phyloP scores from a whole-genome alignment of 345 rosid species.

The Citrus hindsii region DNA sequence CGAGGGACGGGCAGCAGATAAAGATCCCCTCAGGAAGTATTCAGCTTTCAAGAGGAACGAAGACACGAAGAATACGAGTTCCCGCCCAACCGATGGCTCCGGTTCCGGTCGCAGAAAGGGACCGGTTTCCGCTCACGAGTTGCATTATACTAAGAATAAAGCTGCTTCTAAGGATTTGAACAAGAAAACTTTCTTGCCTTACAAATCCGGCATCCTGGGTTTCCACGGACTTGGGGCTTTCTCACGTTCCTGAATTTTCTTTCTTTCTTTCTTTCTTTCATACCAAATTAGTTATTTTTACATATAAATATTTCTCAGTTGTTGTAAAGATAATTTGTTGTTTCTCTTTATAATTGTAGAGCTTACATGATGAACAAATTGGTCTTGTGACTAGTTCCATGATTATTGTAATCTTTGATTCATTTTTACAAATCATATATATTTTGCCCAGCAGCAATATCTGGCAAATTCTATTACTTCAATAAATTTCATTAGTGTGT shows the following conservation, averaged over 20 bases:
- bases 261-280: not conserved
- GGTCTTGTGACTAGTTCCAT: not conserved
- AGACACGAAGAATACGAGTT: slow-evolving; percentile 49
- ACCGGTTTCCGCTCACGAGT: slow-evolving; percentile 70
- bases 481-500: too few species aligned
- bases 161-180: slow-evolving; percentile 67
- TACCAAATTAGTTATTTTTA: not conserved
- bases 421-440: not conserved
- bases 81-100: slow-evolving; percentile 33
- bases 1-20: slow-evolving; percentile 67
- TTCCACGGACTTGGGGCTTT: slow-evolving; percentile 24
- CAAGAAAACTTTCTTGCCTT: slow-evolving; percentile 91
- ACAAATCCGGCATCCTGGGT: slow-evolving; percentile 76
- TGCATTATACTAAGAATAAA: slow-evolving; percentile 77
- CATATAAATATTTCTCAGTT: not conserved
- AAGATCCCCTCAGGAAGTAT: slow-evolving; percentile 49
- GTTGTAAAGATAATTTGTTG: slow-evolving; percentile 1
- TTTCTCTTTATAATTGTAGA: slow-evolving; percentile 9
- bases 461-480: not conserved
- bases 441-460: not conserved
- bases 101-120: slow-evolving; percentile 32
- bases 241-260: slow-evolving; percentile 8
- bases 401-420: slow-evolving; percentile 4
- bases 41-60: slow-evolving; percentile 51
- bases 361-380: not conserved